Evolutionary conservation across 2,329 filamentous ascomycete species (phyloP).

Genomic region (Cladophialophora psammophila): DNA sequence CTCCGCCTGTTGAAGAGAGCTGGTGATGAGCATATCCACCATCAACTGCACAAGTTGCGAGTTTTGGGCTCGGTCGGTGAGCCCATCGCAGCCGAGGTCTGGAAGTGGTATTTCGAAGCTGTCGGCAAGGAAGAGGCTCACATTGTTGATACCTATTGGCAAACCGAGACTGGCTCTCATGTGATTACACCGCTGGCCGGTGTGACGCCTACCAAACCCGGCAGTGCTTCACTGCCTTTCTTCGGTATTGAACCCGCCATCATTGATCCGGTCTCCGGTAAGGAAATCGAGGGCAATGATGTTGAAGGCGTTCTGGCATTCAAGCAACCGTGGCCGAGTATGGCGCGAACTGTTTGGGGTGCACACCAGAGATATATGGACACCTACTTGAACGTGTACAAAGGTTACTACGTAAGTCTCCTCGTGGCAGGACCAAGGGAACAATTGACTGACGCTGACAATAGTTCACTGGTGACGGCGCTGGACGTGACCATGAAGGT

Average conservation of each 20-base stretch:
- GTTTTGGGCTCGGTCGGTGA: conserved; percentile 95
- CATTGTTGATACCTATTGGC: conserved; percentile 98
- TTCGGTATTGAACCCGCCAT: conserved; percentile 98
- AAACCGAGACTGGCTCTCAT: conserved; percentile 97
- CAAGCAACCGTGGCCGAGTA: conserved; percentile 98
- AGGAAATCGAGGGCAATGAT: conserved; percentile 93
- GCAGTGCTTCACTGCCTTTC: conserved; percentile 94
- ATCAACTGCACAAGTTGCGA: conserved; percentile 85
- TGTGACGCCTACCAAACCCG: conserved; percentile 94
- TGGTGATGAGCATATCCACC: conserved; percentile 88
- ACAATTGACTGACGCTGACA: conserved; percentile 26
- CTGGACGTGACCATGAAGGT: conserved; percentile 93
- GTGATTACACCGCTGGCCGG: conserved; percentile 93
- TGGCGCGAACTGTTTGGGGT: conserved; percentile 97
- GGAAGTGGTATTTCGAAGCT: conserved; percentile 99
- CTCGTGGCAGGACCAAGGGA: neutral
- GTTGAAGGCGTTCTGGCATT: conserved; percentile 96
- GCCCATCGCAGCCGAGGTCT: conserved; percentile 96
- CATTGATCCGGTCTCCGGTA: conserved; percentile 92
- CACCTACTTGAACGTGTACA: conserved; percentile 96
- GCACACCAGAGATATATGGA: conserved; percentile 99
- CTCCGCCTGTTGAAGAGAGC: conserved; percentile 93
- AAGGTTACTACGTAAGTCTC: conserved; percentile 90
- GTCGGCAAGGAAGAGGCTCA: conserved; percentile 94
- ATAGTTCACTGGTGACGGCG: conserved; percentile 74